These are phyloP conservation scores for Lepidium sativum DNA, from an alignment of 345 rosid genomes.

Conservation along the genomic window DNA sequence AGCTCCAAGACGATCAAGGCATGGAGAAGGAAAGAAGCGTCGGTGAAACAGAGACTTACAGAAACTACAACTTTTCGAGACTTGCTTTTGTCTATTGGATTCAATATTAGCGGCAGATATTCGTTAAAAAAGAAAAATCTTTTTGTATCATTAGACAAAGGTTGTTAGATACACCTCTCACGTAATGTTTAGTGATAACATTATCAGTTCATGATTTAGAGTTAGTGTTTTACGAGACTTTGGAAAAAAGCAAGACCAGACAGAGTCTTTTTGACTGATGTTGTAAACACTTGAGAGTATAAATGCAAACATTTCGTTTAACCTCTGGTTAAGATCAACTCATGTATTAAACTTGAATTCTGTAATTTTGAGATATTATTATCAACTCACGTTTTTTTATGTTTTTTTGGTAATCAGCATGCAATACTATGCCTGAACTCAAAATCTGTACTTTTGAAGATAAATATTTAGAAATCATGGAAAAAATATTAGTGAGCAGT, in stretches of 20 bases:
- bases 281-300: too few species aligned
- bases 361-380: too few species aligned
- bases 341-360: too few species aligned
- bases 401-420: too few species aligned
- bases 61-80: not conserved
- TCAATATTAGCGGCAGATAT: too few species aligned
- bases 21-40: slow-evolving; percentile 87
- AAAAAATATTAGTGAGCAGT: not conserved
- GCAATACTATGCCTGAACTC: too few species aligned
- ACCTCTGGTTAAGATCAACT: not conserved
- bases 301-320: not conserved
- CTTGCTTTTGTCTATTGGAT: too few species aligned
- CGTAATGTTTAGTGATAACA: too few species aligned
- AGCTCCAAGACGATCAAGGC: slow-evolving; percentile 95
- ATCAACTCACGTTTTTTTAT: too few species aligned
- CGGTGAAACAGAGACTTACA: slow-evolving; percentile 18
- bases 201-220: not conserved
- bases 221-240: not conserved
- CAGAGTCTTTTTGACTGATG: not conserved
- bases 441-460: not conserved
- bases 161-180: not conserved
- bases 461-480: not conserved
- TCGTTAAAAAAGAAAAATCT: too few species aligned
- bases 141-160: too few species aligned
- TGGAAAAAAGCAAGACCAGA: not conserved